Evolutionary conservation across 345 rosid species (phyloP).

Genomic region (Crucihimalaya himalaica): DNA sequence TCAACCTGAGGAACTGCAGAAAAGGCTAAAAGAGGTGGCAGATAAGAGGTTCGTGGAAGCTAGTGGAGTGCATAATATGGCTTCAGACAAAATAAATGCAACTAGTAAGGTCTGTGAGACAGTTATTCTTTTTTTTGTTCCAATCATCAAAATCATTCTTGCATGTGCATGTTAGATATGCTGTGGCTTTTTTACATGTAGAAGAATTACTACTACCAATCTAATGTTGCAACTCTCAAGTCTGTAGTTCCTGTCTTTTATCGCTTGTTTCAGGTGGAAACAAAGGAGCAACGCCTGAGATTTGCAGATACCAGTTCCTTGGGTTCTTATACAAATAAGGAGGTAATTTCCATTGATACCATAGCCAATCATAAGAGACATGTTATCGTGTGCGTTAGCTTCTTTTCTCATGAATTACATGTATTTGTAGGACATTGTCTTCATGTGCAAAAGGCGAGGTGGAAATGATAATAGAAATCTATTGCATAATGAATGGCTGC

Average conservation of each 20-base stretch:
- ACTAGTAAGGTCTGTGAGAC: conserved; percentile 38
- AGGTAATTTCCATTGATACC: conserved; percentile 50
- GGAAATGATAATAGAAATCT: conserved; percentile 66
- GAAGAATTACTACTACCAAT: conserved; percentile 1
- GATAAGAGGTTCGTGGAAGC: conserved; percentile 78
- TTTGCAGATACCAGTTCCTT: conserved; percentile 72
- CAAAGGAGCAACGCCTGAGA: conserved; percentile 77
- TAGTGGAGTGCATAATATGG: conserved; percentile 44
- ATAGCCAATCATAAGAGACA: not conserved
- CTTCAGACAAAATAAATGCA: conserved; percentile 25
- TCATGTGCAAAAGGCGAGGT: conserved; percentile 87
- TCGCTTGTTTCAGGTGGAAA: conserved; percentile 59
- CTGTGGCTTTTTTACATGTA: not conserved
- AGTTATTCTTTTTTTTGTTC: not conserved
- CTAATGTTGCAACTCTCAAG: conserved; percentile 1
- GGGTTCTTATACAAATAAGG: conserved; percentile 82
- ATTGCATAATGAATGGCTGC: conserved; percentile 83
- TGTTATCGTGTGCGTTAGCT: not conserved
- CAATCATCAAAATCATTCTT: not conserved
- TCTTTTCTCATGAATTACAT: conserved; percentile 15
- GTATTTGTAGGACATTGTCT: conserved; percentile 62
- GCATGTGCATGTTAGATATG: not conserved
- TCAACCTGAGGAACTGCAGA: conserved; percentile 76
- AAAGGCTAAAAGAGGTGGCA: conserved; percentile 75
- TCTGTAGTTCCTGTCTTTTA: not conserved